Evolutionary conservation across 192 early-diverging fungal genomes (phyloP).

Genomic region (Linderina pennispora): DNA sequence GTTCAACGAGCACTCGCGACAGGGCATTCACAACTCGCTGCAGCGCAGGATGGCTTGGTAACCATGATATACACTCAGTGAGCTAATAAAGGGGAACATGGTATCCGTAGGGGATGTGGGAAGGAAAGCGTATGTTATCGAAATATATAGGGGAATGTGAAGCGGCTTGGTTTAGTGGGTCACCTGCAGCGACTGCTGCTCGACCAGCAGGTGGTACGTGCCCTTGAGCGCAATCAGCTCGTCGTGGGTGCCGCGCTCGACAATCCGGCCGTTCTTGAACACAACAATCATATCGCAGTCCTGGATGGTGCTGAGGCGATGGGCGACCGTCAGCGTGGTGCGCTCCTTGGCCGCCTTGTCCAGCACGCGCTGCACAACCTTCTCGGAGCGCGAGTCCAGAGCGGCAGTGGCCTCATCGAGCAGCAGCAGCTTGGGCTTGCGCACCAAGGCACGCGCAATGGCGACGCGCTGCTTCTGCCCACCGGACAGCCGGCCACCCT

Average conservation of each 20-base stretch:
- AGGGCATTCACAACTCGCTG: constrained; percentile 27
- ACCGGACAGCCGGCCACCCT: constrained; percentile 68
- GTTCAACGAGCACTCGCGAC: constrained; percentile 49
- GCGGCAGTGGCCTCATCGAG: constrained; percentile 82
- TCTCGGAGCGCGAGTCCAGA: constrained; percentile 64
- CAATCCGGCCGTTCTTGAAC: constrained; percentile 57
- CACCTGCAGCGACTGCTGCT: constrained; percentile 63
- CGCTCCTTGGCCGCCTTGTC: constrained; percentile 63
- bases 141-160: too few species aligned
- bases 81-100: too few species aligned
- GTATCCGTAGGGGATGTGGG: too few species aligned
- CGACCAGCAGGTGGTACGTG: constrained; percentile 55
- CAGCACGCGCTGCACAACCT: constrained; percentile 61
- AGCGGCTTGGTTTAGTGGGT: too few species aligned
- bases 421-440: constrained; percentile 76
- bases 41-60: constrained; percentile 37
- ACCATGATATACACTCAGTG: too few species aligned
- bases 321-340: constrained; percentile 70
- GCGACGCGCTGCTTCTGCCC: constrained; percentile 94
- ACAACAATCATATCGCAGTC: constrained; percentile 72
- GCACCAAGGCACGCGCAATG: constrained; percentile 82
- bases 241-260: constrained; percentile 57
- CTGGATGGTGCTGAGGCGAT: constrained; percentile 67
- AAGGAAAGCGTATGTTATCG: too few species aligned
- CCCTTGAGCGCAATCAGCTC: constrained; percentile 51